These are phyloP conservation scores for Jaminaea rosea DNA, from an alignment of 1,284 basidiomycete genomes.

Conservation along the genomic window DNA sequence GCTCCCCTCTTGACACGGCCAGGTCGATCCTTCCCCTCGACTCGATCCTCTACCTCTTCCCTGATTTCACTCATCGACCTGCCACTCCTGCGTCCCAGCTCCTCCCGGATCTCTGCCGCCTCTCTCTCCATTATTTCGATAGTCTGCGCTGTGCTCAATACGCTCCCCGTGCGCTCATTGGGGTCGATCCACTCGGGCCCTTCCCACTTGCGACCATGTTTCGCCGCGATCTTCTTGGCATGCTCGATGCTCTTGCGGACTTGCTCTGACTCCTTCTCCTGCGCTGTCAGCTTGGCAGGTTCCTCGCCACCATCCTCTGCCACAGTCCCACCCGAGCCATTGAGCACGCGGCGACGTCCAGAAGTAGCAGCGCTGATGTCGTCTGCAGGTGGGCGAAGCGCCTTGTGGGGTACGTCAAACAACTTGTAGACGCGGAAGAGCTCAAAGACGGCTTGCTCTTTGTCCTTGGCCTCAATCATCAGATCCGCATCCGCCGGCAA, in stretches of 20 bases:
- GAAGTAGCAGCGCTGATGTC: slow-evolving; percentile 49
- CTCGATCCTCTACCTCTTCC: too few relatives aligned
- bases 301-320: slow-evolving; percentile 12
- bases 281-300: slow-evolving; percentile 23
- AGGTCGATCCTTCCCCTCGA: background rate
- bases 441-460: slow-evolving; percentile 84
- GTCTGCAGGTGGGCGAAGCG: slow-evolving; percentile 49
- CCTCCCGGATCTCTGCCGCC: slow-evolving; percentile 24
- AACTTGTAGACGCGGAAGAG: slow-evolving; percentile 69
- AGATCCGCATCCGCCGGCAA: slow-evolving; percentile 55
- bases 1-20: background rate
- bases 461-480: slow-evolving; percentile 89
- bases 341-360: slow-evolving; percentile 44
- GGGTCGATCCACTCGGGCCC: slow-evolving; percentile 30
- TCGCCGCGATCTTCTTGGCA: slow-evolving; percentile 23
- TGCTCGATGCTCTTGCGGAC: slow-evolving; percentile 17
- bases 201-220: slow-evolving; percentile 19
- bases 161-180: slow-evolving; percentile 28
- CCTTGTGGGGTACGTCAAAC: slow-evolving; percentile 58
- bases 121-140: slow-evolving; percentile 26
- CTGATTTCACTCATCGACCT: background rate
- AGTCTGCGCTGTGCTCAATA: slow-evolving; percentile 33
- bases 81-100: slow-evolving; percentile 7
- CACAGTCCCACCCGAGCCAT: slow-evolving; percentile 24
- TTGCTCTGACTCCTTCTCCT: slow-evolving; percentile 48